phyloP scores from a whole-genome alignment of 2,329 filamentous ascomycete genomes.

The Ascochyta clinopodiicola region DNA sequence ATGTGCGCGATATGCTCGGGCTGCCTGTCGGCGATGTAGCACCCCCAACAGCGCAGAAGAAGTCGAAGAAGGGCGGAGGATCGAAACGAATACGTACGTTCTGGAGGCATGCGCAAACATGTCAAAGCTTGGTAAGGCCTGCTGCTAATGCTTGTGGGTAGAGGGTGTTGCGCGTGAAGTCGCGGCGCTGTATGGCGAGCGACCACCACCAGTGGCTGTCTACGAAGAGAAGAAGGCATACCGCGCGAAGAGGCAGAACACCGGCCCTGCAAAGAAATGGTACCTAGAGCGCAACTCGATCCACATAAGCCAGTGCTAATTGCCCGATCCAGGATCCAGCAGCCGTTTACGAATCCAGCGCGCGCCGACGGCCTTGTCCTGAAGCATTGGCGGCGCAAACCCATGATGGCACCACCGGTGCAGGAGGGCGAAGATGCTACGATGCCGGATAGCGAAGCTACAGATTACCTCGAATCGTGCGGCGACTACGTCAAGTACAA shows the following conservation, averaged over 20 bases:
- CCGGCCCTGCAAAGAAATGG: conserved; percentile 50
- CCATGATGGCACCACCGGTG: conserved; percentile 38
- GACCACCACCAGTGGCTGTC: conserved; percentile 50
- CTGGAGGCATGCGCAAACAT: conserved; percentile 10
- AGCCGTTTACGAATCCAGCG: conserved; percentile 77
- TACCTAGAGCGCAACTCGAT: conserved; percentile 12
- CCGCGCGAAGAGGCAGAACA: conserved; percentile 47
- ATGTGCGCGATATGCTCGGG: conserved; percentile 88
- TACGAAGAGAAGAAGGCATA: conserved; percentile 51
- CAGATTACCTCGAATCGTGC: conserved; percentile 53
- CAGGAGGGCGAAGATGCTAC: conserved; percentile 40
- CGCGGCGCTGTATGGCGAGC: conserved; percentile 50
- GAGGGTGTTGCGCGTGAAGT: conserved; percentile 51
- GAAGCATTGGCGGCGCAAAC: conserved; percentile 79
- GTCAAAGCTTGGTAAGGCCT: background rate
- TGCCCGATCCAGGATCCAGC: conserved; percentile 36
- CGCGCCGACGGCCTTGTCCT: conserved; percentile 74
- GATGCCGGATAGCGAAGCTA: conserved; percentile 46
- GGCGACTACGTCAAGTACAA: conserved; percentile 85
- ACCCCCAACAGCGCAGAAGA: conserved; percentile 67
- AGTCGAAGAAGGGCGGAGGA: conserved; percentile 67
- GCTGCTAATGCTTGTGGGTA: conserved; percentile 20
- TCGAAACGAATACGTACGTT: conserved; percentile 63
- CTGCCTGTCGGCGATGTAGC: conserved; percentile 65
- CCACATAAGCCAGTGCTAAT: background rate